Conservation (phyloP, 768 basidiomycete species). For the Lyophyllum decastes region DNA sequence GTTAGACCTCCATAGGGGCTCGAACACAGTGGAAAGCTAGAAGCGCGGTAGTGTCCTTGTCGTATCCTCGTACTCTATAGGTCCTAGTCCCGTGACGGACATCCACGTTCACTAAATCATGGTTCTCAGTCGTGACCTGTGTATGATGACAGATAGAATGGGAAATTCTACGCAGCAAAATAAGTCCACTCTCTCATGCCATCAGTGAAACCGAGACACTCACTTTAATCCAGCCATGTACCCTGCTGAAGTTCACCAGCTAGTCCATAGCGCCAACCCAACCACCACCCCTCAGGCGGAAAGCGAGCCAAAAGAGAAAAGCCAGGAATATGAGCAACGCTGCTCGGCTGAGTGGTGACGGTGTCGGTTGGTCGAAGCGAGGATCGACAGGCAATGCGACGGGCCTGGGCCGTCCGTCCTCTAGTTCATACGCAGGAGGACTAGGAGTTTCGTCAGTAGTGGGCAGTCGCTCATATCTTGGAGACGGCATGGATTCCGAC, state of each 20-base stretch:
- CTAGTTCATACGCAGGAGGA: conserved; percentile 12
- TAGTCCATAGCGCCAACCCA: conserved; percentile 12
- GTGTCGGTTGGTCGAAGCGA: conserved; percentile 16
- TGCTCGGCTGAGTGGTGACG: conserved; percentile 14
- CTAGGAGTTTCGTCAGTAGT: conserved; percentile 7
- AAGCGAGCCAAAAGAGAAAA: conserved; percentile 16
- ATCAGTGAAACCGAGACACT: neutral
- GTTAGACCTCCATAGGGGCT: neutral
- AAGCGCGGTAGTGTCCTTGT: neutral
- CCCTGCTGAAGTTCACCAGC: neutral
- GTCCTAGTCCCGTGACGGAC: neutral
- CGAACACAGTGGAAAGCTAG: neutral
- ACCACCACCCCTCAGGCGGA: conserved; percentile 20
- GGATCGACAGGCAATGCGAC: conserved; percentile 13
- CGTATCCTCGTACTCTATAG: neutral
- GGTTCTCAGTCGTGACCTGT: too few relatives aligned
- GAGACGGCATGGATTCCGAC: conserved; percentile 7
- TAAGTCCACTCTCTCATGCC: too few relatives aligned
- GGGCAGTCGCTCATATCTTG: conserved; percentile 12
- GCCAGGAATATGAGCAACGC: conserved; percentile 14
- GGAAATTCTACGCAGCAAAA: too few relatives aligned
- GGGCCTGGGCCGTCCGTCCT: conserved; percentile 13
- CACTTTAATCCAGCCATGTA: too few relatives aligned
- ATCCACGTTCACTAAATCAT: too few relatives aligned
- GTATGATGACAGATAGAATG: too few relatives aligned